A percentile compares a stretch with the other conserved stretches of the same genome.
Conservation (phyloP, 176 grass and related monocot species). For the Rhynchospora breviuscula region DNA sequence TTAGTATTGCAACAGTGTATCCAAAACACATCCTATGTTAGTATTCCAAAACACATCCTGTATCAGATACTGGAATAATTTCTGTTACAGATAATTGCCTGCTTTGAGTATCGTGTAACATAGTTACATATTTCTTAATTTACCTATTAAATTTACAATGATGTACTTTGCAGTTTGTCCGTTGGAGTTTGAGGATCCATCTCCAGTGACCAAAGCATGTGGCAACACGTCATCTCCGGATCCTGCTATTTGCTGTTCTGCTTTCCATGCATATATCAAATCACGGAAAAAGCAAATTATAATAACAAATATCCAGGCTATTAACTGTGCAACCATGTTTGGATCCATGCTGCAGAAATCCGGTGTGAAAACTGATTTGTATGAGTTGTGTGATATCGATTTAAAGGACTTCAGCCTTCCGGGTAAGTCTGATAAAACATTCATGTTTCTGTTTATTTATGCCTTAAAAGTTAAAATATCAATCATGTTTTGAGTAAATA, state of each 20-base stretch:
- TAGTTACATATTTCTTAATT: background rate
- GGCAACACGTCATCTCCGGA: conserved; percentile 47
- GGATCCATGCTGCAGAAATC: conserved; percentile 88
- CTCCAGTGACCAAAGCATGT: conserved; percentile 68
- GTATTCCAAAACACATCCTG: too few species aligned
- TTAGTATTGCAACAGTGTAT: too few species aligned
- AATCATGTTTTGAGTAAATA: background rate
- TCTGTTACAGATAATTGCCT: background rate
- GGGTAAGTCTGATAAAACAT: conserved; percentile 44
- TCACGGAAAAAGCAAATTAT: conserved; percentile 87
- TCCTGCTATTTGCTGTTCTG: conserved; percentile 44
- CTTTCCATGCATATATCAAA: conserved; percentile 67
- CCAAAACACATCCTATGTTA: too few species aligned
- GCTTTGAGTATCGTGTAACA: background rate
- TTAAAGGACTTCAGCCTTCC: conserved; percentile 98
- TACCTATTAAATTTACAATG: background rate
- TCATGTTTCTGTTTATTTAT: conserved; percentile 1
- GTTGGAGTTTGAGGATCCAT: conserved; percentile 79
- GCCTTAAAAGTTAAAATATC: background rate
- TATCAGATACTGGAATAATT: too few species aligned
- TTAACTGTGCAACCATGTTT: conserved; percentile 94
- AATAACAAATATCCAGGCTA: conserved; percentile 96
- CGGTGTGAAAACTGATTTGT: conserved; percentile 66
- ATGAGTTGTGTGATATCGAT: conserved; percentile 74
- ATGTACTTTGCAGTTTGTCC: conserved; percentile 60